These are phyloP conservation scores for Colletotrichum graminicola DNA, from an alignment of 2,329 filamentous ascomycete genomes.

Conservation along the genomic window DNA sequence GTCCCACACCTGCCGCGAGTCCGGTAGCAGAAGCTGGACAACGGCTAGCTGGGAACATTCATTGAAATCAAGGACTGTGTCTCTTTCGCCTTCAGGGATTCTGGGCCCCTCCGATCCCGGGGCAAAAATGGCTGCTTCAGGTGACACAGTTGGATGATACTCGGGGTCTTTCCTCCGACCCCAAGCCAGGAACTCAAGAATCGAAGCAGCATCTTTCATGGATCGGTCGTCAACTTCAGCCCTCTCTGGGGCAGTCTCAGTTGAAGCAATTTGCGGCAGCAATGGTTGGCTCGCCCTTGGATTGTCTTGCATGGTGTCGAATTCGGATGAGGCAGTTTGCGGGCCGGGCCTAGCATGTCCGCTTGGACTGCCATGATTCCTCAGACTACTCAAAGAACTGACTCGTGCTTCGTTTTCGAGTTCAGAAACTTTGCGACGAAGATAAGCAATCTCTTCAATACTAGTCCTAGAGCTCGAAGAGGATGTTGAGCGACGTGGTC, in stretches of 20 bases:
- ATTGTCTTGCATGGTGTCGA: not conserved
- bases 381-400: not conserved
- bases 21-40: not conserved
- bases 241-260: not conserved
- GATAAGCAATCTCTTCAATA: not conserved
- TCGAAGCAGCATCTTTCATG: constrained; percentile 57
- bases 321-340: not conserved
- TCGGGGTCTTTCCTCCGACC: constrained; percentile 57
- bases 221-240: not conserved
- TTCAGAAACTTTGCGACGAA: not conserved
- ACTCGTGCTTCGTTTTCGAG: not conserved
- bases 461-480: not conserved
- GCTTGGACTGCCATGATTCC: not conserved
- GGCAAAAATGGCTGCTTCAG: not conserved
- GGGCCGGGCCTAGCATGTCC: not conserved
- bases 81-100: not conserved
- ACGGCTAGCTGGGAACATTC: not conserved
- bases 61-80: not conserved
- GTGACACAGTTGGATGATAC: constrained; percentile 43
- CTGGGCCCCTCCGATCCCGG: not conserved
- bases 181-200: constrained; percentile 63
- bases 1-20: constrained; percentile 38
- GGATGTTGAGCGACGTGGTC: not conserved
- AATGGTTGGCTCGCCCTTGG: not conserved
- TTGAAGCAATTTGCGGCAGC: not conserved